Base-by-base conservation (phyloP, 352 stramenopile species). In the Thraustochytrium striatum region DNA sequence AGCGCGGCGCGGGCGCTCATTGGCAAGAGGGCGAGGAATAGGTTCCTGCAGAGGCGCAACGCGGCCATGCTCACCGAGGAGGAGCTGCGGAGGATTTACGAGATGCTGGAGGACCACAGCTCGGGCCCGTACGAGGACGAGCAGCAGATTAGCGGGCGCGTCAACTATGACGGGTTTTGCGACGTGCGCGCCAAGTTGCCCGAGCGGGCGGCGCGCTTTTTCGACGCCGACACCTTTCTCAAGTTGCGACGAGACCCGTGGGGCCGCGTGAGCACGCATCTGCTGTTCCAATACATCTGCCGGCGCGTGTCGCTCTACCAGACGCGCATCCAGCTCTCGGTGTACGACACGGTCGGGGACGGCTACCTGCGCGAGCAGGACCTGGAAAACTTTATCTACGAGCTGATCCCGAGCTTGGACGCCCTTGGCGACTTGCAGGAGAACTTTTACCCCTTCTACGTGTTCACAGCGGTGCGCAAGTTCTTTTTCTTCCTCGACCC, bases 401-500 rank as follows among this genome's bases (percentile, higher is more conserved):
- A 88, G 52, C 75, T 87, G 47, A 86, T 88, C 13, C 78, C 79
- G 32, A 78, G 69, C 0, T 72, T 88, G 28, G 80, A 84, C 19
- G 61, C 78, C 28, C 78, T 87, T 2, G 36, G 52, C 28, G 58
- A 62, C n/a, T 69, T 88, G 62, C 57, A 84, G 50, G 80, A 86
- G 2, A 85, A 81, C 44, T 88, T 88, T 61, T 72, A 82, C 72
- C 81, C 84, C 3, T 88, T 87, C 41, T 88, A 87, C 68, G 84
- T 87, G 21, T 87, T 86, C 78, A 86, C 82, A 2, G 83, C 82
- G 0, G 83, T 87, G n/a, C 78, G 83, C 30, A 72, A 85, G 28
- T 86, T 88, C 72, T 85, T 88, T 55, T 88, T 88, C 78, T 86
- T 87, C 69, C 81, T 88, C 25, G 85, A 87, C 70, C 57, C 79